Evolutionary conservation across 2,329 filamentous ascomycete species (phyloP), one percentile per base, ranked within the genome.

Genomic region (Hymenoscyphus occultus): DNA sequence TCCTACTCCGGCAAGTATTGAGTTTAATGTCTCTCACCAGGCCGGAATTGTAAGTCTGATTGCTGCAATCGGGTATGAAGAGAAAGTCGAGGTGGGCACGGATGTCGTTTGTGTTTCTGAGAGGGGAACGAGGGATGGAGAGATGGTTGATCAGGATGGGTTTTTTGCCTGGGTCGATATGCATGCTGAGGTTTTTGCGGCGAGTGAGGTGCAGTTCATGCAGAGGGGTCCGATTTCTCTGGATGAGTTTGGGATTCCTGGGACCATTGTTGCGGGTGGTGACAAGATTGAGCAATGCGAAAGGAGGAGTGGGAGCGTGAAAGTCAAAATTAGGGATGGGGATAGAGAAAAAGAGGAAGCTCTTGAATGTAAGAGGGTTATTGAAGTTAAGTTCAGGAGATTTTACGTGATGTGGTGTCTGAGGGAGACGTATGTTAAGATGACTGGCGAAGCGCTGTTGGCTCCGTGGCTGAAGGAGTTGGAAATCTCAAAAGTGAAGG

Each of bases 331-430:
- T 22, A 14, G 42, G 3, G 61, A 59, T 2, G 48, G 35, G 19
- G 66, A 68, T 31, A 61, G 61, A 7, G 22, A 39, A 10, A 64
- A 65, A 39, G 60, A 62, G 39, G 68, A 70, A 13, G 66, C 71
- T 13, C 73, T 77, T 12, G 73, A 74, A 22, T 71, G 67, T 35
- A 69, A 71, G 19, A 14, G 64, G 6, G 64, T 85, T n/a, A 78
- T 84, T 19, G 87, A 90, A 66, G 82, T 79, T 28, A 88, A 87
- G 73, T 79, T 93, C 35, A 82, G 89, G 5, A 82, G 84, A 62
- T 94, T 94, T 74, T 94, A 93, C 75, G 84, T 89, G 0, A 85
- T 90, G 65, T 94, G 90, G 88, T 91, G 89, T 75, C 83, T 92
- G 75, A 87, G 91, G 71, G 91, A 94, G 78, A 88, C 90, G 0